Percentiles rank a stretch among this genome's conserved stretches.
Evolutionary conservation across 192 early-diverging fungal genomes (phyloP).

Genomic region (Coemansia sp.): DNA sequence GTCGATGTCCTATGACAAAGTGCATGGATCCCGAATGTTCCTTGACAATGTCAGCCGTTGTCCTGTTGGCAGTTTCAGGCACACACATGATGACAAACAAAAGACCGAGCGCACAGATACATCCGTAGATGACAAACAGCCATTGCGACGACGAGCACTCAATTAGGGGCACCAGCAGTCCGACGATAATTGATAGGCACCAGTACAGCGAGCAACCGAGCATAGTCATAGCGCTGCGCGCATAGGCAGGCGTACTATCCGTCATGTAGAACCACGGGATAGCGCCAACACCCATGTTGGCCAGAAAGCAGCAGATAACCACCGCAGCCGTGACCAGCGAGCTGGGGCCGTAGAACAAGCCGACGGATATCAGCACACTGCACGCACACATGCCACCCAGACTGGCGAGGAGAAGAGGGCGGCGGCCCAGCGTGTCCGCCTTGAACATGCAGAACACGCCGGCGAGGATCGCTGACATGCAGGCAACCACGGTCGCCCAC

Average conservation of each 20-base stretch:
- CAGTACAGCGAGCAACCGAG: constrained; percentile 75
- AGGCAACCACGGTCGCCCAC: constrained; percentile 60
- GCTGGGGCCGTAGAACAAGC: constrained; percentile 53
- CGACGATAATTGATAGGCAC: constrained; percentile 55
- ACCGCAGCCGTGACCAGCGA: constrained; percentile 61
- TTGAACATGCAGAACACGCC: constrained; percentile 60
- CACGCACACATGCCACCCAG: constrained; percentile 63
- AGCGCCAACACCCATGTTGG: constrained; percentile 75
- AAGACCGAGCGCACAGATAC: constrained; percentile 47
- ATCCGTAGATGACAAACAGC: constrained; percentile 66
- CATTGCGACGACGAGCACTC: constrained; percentile 21
- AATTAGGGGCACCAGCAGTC: constrained; percentile 58
- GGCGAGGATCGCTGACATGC: constrained; percentile 62
- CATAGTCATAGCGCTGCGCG: constrained; percentile 64
- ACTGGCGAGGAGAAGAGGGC: constrained; percentile 65
- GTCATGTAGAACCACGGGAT: constrained; percentile 80
- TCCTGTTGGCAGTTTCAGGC: constrained; percentile 74
- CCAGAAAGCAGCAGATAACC: constrained; percentile 70
- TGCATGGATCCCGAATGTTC: constrained; percentile 36
- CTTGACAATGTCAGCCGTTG: constrained; percentile 35
- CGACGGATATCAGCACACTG: constrained; percentile 61
- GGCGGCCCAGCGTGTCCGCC: constrained; percentile 71
- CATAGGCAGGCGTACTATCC: constrained; percentile 72
- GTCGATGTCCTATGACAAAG: constrained; percentile 15
- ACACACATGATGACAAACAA: constrained; percentile 65